phyloP scores from a whole-genome alignment of 1,284 basidiomycete species.

The Heliocybe sulcata region DNA sequence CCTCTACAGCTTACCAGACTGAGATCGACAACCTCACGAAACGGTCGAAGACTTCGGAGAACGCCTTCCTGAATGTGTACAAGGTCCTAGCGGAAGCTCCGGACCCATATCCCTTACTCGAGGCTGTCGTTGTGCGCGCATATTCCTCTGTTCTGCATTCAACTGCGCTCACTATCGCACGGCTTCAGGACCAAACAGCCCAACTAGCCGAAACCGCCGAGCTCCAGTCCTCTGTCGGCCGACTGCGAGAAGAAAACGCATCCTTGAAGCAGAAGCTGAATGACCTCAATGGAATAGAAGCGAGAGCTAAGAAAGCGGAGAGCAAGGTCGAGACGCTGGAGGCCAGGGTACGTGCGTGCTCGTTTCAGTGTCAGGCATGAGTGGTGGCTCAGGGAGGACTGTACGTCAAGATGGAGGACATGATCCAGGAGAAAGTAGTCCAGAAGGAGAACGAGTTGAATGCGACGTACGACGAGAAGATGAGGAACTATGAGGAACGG shows the following conservation, averaged over 20 bases:
- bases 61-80: conserved; percentile 90
- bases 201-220: conserved; percentile 77
- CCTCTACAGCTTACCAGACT: conserved; percentile 76
- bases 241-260: conserved; percentile 72
- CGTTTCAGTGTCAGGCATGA: too few relatives aligned
- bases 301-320: conserved; percentile 73
- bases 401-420: conserved; percentile 85
- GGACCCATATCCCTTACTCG: conserved; percentile 93
- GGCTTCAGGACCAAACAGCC: conserved; percentile 75
- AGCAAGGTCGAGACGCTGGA: conserved; percentile 73
- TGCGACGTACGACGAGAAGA: conserved; percentile 92
- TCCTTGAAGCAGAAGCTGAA: conserved; percentile 67
- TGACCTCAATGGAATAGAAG: conserved; percentile 61
- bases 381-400: too few relatives aligned
- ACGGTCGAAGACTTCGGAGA: conserved; percentile 87
- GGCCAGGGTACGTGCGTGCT: conserved; percentile 50
- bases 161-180: not conserved
- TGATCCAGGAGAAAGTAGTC: conserved; percentile 78
- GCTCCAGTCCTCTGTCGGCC: conserved; percentile 65
- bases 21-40: conserved; percentile 96
- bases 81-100: conserved; percentile 92
- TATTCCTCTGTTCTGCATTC: not conserved
- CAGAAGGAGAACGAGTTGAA: conserved; percentile 95
- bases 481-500: conserved; percentile 94
- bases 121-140: conserved; percentile 75